Conservation (phyloP, 1,284 basidiomycete genomes). For the Termitomyces sp. region DNA sequence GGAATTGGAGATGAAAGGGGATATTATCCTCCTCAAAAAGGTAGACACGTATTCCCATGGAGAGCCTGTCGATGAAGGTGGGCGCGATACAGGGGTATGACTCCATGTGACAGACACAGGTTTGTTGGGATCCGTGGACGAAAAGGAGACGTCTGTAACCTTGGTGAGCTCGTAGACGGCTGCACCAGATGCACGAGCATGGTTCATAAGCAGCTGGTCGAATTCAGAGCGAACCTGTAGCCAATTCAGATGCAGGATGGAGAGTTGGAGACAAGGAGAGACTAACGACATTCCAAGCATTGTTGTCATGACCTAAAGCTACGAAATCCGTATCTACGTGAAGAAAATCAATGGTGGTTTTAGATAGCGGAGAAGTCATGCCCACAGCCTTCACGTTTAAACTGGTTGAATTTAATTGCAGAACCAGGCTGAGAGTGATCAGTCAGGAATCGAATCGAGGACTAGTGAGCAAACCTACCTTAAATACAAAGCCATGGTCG, state of each 20-base stretch:
- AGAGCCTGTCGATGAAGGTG: constrained; percentile 38
- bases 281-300: constrained; percentile 64
- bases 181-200: constrained; percentile 52
- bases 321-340: constrained; percentile 60
- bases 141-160: constrained; percentile 46
- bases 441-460: constrained; percentile 4
- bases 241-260: neutral
- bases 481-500: constrained; percentile 48
- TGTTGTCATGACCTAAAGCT: constrained; percentile 50
- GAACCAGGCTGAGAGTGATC: constrained; percentile 45
- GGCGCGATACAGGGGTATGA: constrained; percentile 35
- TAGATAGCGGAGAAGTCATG: constrained; percentile 7
- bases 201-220: constrained; percentile 56
- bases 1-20: constrained; percentile 5
- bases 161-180: constrained; percentile 51
- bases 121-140: constrained; percentile 31
- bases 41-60: constrained; percentile 24
- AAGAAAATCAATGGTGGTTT: constrained; percentile 3
- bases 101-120: constrained; percentile 52
- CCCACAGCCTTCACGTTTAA: constrained; percentile 62
- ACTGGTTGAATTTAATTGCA: constrained; percentile 61
- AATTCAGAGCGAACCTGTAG: constrained; percentile 57
- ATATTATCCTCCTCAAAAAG: constrained; percentile 19
- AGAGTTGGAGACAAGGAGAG: constrained; percentile 11
- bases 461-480: constrained; percentile 33